Evolutionary conservation across 805 yeast genomes (phyloP).

Genomic region (Komagataella kurtzmanii): DNA sequence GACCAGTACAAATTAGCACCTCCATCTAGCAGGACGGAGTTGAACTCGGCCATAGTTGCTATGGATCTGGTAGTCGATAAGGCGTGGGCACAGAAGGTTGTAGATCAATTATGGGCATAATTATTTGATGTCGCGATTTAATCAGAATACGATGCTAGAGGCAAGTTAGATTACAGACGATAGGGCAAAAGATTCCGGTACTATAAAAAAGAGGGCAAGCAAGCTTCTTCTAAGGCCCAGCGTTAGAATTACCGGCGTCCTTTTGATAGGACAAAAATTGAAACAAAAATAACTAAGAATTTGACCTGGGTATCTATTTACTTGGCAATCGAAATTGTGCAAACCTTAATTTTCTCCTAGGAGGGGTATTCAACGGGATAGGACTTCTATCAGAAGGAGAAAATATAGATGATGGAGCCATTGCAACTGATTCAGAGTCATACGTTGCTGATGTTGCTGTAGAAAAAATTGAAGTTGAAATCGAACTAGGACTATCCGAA

Average conservation of each 20-base stretch:
- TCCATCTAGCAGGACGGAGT: not conserved
- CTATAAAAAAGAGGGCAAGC: too few species aligned
- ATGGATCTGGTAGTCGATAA: not conserved
- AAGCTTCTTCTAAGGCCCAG: not conserved
- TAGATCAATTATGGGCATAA: not conserved
- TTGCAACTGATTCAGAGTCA: not conserved
- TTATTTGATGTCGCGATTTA: not conserved
- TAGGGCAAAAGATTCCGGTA: too few species aligned
- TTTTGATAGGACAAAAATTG: too few species aligned
- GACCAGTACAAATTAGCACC: slow-evolving; percentile 37
- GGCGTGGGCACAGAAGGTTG: not conserved
- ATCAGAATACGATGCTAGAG: not conserved
- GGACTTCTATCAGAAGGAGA: not conserved
- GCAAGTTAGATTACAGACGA: not conserved
- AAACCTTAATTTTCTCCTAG: not conserved
- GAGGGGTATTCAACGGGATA: not conserved
- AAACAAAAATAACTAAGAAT: not conserved
- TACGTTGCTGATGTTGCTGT: not conserved
- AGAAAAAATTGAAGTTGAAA: not conserved
- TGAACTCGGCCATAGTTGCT: not conserved
- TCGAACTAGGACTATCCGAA: not conserved
- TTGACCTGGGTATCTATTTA: not conserved
- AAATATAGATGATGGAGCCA: not conserved
- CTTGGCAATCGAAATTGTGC: not conserved
- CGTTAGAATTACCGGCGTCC: not conserved